These are phyloP conservation scores for Mrakiaceae sp. DNA, from an alignment of 1,284 basidiomycete genomes.

Conservation along the genomic window DNA sequence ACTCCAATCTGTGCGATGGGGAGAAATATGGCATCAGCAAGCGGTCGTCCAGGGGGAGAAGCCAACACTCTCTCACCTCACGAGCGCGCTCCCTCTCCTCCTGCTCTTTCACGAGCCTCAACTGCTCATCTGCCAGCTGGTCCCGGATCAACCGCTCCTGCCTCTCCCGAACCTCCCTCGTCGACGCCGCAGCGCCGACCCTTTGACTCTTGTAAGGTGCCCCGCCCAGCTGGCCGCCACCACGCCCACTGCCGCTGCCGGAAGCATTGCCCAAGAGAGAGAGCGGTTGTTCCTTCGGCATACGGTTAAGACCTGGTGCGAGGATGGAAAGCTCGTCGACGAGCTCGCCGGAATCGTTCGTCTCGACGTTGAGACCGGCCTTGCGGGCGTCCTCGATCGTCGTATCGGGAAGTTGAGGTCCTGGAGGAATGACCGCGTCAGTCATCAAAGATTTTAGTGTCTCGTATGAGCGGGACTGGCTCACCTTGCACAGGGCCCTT, in stretches of 20 bases:
- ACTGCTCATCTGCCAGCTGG: slow-evolving; percentile 60
- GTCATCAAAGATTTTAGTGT: neutral
- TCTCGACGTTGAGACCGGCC: slow-evolving; percentile 76
- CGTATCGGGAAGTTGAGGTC: neutral
- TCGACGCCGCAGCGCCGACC: slow-evolving; percentile 64
- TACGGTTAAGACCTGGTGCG: slow-evolving; percentile 79
- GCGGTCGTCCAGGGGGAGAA: too few species aligned
- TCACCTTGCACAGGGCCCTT: slow-evolving; percentile 51
- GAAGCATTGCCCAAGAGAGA: slow-evolving; percentile 42
- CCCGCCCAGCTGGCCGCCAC: slow-evolving; percentile 24
- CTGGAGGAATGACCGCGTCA: slow-evolving; percentile 21
- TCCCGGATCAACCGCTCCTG: slow-evolving; percentile 57
- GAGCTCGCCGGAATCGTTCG: slow-evolving; percentile 96
- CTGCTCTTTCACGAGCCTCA: slow-evolving; percentile 42
- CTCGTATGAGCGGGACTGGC: slow-evolving; percentile 10
- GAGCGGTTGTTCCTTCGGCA: slow-evolving; percentile 31
- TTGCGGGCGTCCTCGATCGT: slow-evolving; percentile 26
- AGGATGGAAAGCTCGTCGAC: slow-evolving; percentile 91
- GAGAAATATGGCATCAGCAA: too few species aligned
- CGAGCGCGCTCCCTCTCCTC: slow-evolving; percentile 45
- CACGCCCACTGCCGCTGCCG: slow-evolving; percentile 49
- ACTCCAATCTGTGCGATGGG: slow-evolving; percentile 23
- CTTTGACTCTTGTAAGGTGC: slow-evolving; percentile 17
- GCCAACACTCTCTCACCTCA: slow-evolving; percentile 21
- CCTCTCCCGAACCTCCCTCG: slow-evolving; percentile 67